Evolutionary conservation across 352 stramenopile species (phyloP).

Genomic region (Phytophthora syringae): DNA sequence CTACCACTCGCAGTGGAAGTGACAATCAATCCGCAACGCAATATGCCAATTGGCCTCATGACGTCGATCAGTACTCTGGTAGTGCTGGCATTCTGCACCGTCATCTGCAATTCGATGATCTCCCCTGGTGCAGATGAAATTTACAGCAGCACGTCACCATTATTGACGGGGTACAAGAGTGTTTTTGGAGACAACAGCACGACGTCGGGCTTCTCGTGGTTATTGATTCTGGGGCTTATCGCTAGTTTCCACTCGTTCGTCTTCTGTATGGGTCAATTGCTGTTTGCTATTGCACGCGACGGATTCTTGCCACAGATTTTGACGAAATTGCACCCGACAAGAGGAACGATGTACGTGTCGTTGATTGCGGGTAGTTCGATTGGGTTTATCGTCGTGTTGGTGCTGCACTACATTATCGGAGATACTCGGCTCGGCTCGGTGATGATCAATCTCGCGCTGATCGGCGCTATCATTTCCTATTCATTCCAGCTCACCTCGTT

Average conservation of each 20-base stretch:
- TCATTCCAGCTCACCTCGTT: slow-evolving; percentile 61
- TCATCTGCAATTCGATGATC: slow-evolving; percentile 77
- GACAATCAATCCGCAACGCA: slow-evolving; percentile 64
- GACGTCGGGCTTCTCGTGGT: slow-evolving; percentile 72
- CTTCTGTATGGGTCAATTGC: slow-evolving; percentile 76
- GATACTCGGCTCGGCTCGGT: slow-evolving; percentile 65
- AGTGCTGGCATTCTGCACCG: slow-evolving; percentile 59
- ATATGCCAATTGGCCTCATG: slow-evolving; percentile 65
- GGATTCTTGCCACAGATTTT: slow-evolving; percentile 62
- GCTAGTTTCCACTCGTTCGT: slow-evolving; percentile 80
- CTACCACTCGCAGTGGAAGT: slow-evolving; percentile 70
- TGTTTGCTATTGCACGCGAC: slow-evolving; percentile 73
- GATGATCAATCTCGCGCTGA: slow-evolving; percentile 75
- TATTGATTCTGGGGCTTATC: slow-evolving; percentile 69
- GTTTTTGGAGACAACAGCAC: slow-evolving; percentile 75
- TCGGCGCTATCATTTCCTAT: slow-evolving; percentile 74
- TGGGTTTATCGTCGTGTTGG: slow-evolving; percentile 52
- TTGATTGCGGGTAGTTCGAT: slow-evolving; percentile 56
- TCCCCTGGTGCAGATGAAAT: slow-evolving; percentile 51
- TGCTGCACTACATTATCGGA: slow-evolving; percentile 68
- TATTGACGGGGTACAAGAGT: slow-evolving; percentile 67
- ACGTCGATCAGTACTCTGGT: slow-evolving; percentile 64
- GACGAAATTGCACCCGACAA: slow-evolving; percentile 49
- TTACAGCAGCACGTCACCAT: slow-evolving; percentile 50
- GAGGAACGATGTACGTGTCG: slow-evolving; percentile 58